Evolutionary conservation across 768 basidiomycete genomes (phyloP), one percentile per base, ranked within the genome.

Genomic region (Leucocoprinus birnbaumii): DNA sequence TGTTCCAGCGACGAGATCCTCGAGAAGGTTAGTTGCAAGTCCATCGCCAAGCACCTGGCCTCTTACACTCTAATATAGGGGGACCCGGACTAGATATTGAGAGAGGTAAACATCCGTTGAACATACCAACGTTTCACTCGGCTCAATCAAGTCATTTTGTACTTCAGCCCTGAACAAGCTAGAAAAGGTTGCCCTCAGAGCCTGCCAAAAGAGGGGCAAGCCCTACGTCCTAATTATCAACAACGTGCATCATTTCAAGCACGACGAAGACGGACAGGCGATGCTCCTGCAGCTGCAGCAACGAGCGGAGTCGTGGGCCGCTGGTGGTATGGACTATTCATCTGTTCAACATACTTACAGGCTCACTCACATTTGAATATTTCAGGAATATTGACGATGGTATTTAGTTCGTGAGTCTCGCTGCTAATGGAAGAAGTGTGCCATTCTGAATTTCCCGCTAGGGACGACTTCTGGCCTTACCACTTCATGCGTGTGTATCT

Each of bases 251-350:
- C 80, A 79, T 64, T 85, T 89, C 68, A 80, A 84, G 55, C 89
- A 92, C 60, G 83, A 91, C 59, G 87, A 88, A 9, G 84, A 83
- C 24, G 91, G 92, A 0, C 76, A 79, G 58, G 82, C 87, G 40
- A 81, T 94, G 72, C 73, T 97, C n/a, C 71, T 94, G 53, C 91
- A 92, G 62, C 77, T 94, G 16, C 94, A 94, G 65, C 90, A 91
- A 64, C 80, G 85, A 53, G 93, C 90, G 4, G 93, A 94, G 66
- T 71, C 85, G 5, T 95, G 94, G 91, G 85, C 88, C 4, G 86
- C 88, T 10, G 84, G 86, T 66, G 83, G 89, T 87, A 58, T 59
- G 79, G 48, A 53, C 16, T 49, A 42, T 43, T 35, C 31, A n/a
- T n/a, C n/a, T n/a, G n/a, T n/a, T n/a, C n/a, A 25, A 61, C 19